A percentile compares a stretch with the other conserved stretches of the same genome.
These are phyloP conservation scores for Trichoderma pleuroti DNA, from an alignment of 2,329 filamentous ascomycete species.

Conservation along the genomic window DNA sequence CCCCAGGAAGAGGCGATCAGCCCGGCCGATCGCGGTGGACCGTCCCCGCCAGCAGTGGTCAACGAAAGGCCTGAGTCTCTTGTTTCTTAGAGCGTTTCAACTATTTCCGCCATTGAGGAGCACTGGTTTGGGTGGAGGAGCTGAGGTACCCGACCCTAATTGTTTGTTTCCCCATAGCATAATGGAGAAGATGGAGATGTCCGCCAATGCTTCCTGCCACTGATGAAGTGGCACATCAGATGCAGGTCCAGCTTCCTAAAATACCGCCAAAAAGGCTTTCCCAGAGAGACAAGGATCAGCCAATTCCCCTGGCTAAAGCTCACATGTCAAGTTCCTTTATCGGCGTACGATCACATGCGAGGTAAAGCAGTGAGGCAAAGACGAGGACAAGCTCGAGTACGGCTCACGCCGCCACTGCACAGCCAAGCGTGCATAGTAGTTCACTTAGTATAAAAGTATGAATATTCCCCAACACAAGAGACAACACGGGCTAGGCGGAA, in stretches of 20 bases:
- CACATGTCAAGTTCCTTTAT: not conserved
- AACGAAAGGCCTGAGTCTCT: not conserved
- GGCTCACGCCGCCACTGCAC: not conserved
- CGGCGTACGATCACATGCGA: not conserved
- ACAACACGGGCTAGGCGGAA: not conserved
- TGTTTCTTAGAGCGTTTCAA: not conserved
- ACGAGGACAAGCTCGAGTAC: not conserved
- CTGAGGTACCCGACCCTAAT: not conserved
- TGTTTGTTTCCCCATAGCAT: not conserved
- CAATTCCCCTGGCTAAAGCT: not conserved
- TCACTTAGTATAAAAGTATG: not conserved
- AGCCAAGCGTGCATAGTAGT: not conserved
- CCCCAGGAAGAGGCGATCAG: slow-evolving; percentile 3
- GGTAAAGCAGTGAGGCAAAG: not conserved
- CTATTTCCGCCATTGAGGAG: not conserved
- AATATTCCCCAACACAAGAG: not conserved
- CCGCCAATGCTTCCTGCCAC: not conserved
- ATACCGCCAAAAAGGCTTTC: not conserved
- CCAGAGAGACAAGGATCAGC: not conserved
- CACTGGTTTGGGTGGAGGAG: not conserved
- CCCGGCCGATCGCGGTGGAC: slow-evolving; percentile 10
- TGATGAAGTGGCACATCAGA: not conserved
- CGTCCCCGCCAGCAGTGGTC: not conserved
- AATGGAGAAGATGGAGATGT: not conserved
- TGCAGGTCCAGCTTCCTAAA: not conserved